Conservation (phyloP, 345 rosid genomes). For the Camelina laxa region DNA sequence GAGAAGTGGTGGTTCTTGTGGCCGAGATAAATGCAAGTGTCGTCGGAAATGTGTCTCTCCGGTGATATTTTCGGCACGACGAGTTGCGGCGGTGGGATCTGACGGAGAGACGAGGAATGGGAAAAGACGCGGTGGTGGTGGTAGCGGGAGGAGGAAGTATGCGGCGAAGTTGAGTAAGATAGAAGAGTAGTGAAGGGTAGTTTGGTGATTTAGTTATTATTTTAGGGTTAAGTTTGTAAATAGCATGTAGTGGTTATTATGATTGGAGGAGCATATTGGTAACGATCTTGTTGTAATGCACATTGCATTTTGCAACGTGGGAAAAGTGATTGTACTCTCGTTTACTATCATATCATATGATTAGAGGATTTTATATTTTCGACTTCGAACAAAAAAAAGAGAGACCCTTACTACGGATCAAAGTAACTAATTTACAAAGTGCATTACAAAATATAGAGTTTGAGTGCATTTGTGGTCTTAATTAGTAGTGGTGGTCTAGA, state of each 20-base stretch:
- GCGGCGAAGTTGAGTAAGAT: conserved; percentile 68
- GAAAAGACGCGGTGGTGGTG: conserved; percentile 37
- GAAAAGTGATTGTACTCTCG: conserved; percentile 14
- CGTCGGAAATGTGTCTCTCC: conserved; percentile 51
- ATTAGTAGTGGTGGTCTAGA: no score
- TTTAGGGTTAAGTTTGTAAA: conserved; percentile 39
- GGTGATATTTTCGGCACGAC: conserved; percentile 42
- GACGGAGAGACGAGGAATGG: conserved; percentile 16
- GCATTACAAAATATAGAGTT: no score
- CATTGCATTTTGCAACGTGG: conserved; percentile 29
- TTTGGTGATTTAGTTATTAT: conserved; percentile 28
- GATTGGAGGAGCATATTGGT: not conserved
- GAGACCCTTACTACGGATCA: not conserved
- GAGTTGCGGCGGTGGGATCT: conserved; percentile 21
- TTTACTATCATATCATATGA: conserved; percentile 19
- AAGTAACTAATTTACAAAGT: not conserved
- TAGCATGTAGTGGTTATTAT: conserved; percentile 32
- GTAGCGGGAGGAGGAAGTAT: conserved; percentile 51
- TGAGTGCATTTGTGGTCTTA: no score
- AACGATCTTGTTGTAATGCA: conserved; percentile 1
- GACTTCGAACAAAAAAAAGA: no score
- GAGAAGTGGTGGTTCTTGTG: conserved; percentile 42
- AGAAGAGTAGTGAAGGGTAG: conserved; percentile 69
- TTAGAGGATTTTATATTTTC: not conserved
- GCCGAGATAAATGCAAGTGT: conserved; percentile 52